phyloP scores from a whole-genome alignment of 208 protist species.

The Angomonas deanei region DNA sequence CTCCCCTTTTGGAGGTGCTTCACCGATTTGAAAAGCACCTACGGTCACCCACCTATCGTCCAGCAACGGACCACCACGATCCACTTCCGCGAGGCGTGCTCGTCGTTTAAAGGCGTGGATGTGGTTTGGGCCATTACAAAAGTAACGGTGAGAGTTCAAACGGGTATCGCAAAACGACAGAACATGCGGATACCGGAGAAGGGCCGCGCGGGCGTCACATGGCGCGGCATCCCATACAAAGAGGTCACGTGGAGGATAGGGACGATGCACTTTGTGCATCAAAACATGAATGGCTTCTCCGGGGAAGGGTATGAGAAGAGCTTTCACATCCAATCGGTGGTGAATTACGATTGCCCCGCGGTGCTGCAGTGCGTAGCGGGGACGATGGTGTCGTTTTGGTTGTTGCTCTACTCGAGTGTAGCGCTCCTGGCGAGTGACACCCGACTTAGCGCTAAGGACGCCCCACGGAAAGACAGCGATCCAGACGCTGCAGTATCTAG shows the following conservation, averaged over 20 bases:
- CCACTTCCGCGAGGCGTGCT: conserved; percentile 32
- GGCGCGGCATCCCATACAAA: conserved; percentile 9
- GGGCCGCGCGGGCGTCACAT: neutral
- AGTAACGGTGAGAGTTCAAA: conserved; percentile 17
- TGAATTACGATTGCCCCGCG: conserved; percentile 33
- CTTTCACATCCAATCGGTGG: conserved; percentile 73
- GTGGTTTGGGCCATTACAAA: conserved; percentile 54
- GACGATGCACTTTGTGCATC: conserved; percentile 77
- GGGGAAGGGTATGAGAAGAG: conserved; percentile 25
- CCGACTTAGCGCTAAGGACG: neutral
- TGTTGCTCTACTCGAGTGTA: conserved; percentile 33
- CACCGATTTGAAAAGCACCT: conserved; percentile 28
- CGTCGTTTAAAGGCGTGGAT: conserved; percentile 50
- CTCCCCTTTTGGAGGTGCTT: conserved; percentile 69
- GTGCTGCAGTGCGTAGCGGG: conserved; percentile 70
- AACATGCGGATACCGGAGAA: neutral
- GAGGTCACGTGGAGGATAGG: conserved; percentile 23
- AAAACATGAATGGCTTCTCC: conserved; percentile 27
- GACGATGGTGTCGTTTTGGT: conserved; percentile 68
- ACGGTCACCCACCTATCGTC: conserved; percentile 21
- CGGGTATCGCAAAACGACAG: neutral
- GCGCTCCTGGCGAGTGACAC: neutral
- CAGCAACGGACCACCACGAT: conserved; percentile 22
- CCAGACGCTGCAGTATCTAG: neutral
- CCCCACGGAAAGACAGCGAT: neutral